Percentiles rank a stretch among this genome's conserved stretches.
Conservation (phyloP, 2,329 filamentous ascomycete genomes). For the Exserohilum rostratum region DNA sequence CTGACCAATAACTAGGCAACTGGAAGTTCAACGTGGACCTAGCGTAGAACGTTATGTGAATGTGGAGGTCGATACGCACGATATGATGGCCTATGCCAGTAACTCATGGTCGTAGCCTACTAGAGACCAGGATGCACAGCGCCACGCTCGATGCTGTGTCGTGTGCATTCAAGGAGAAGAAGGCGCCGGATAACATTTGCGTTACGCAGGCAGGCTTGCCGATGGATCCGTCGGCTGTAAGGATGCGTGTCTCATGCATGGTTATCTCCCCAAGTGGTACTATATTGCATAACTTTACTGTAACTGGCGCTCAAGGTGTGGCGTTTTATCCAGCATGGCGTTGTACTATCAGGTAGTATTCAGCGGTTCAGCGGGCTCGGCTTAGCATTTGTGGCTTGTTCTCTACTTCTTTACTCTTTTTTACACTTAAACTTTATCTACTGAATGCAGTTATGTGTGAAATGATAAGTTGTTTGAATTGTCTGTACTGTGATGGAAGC, state of each 20-base stretch:
- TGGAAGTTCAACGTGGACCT: slow-evolving; percentile 43
- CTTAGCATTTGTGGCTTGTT: slow-evolving; percentile 11
- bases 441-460: background rate
- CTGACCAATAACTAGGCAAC: slow-evolving; percentile 30
- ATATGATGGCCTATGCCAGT: background rate
- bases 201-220: background rate
- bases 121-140: background rate
- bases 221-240: background rate
- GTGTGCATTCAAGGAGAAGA: background rate
- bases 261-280: background rate
- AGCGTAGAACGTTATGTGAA: slow-evolving; percentile 17
- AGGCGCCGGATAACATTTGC: background rate
- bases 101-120: background rate
- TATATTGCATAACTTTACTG: slow-evolving; percentile 17
- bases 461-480: background rate
- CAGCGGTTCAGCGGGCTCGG: slow-evolving; percentile 21
- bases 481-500: too few species aligned
- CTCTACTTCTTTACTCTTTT: background rate
- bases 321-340: slow-evolving; percentile 19
- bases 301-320: slow-evolving; percentile 12
- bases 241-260: slow-evolving; percentile 1
- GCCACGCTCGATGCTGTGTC: background rate
- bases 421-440: background rate
- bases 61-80: background rate
- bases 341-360: slow-evolving; percentile 12